Base-by-base conservation (phyloP, 345 rosid species). In the Populus tremula region DNA sequence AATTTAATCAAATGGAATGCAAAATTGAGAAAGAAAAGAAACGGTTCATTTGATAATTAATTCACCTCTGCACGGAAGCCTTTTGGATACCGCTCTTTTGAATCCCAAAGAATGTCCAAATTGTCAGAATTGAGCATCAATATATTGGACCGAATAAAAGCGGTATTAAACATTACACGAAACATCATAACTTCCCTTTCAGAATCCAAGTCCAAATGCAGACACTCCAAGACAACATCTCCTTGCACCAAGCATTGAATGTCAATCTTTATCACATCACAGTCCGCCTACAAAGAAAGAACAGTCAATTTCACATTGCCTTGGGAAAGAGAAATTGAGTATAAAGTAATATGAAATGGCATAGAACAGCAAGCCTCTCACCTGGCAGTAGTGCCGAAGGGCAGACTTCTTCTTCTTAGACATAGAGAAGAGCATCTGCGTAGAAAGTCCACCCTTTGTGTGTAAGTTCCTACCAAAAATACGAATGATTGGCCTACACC, bases 121-220 rank as follows among this genome's bases (percentile, higher is more conserved):
- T 96, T 93, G 73, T 96, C 99, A 41, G 98, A 79, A 83, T 91
- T 93, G 81, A 96, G 90, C 83, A 96, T 93, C 87, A 96, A 77
- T 88, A 96, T 96, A 87, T 96, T 93, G 82, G 99, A 96, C 76
- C 99, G 89, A 83, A 96, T 96, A 85, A 96, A 96, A 53, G 98
- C 94, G 74, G 98, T 96, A 84, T 90, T 93, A 85, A 96, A 96
- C 99, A 96, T 90, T 78, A 93, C 85, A 21, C 99, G 97, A 70
- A 96, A 96, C 94, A 96, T 96, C 99, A 96, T 96, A 78, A 93
- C 92, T 85, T 93, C 99, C 88, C 98, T 89, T 74, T 91, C 96
- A 45, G 93, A 86, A 83, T 96, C 98, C 83, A 89, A 87, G 82
- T 93, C 99, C 87, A 89, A 86, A 86, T 93, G 99, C 77, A 92